Base-by-base conservation (phyloP, 176 grass and related monocot species). In the Carex parvula region DNA sequence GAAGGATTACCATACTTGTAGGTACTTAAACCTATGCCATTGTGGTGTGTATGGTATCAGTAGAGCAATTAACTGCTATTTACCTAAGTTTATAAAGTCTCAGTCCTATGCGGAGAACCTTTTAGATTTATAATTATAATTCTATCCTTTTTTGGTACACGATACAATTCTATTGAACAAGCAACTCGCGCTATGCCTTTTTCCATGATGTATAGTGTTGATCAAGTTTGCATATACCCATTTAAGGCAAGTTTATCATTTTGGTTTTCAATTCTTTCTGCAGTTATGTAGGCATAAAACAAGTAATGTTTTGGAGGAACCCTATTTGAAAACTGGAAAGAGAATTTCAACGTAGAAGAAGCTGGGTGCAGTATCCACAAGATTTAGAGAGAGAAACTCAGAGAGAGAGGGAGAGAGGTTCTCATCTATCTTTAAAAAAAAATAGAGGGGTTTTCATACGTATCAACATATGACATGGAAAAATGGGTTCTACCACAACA, bases 271-370 rank as follows among this genome's bases (percentile, higher is more conserved):
- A 81, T 8, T 88, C 48, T 80, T 83, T 79, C 0, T 81, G 70
- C 88, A 98, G 91, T 81, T 84, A 93, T 93, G 85, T 93, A 56
- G 96, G 93, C 60, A 95, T 98, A 88, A 98, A 93, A 82, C 89
- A 93, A 91, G 65, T 95, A 58, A 78, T 91, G 29, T 93, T 93
- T 95, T 85, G 96, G 96, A 79, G 96, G 96, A 9, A 85, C 73
- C 73, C 85, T 90, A 68, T 98, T 95, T 80, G 85, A 82, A 88
- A 89, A 84, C 80, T 98, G 96, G 96, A 90, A 88, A 58, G 91
- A 93, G 53, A 77, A 93, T 74, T 85, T 98, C 64, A 89, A 84
- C 65, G 84, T 88, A 20, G 89, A 98, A 87, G 96, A 95, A 48
- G 88, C 85, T 50, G 96, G 89, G 76, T 95, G 87, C 42, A 93